Base-by-base conservation (phyloP, 2,329 filamentous ascomycete genomes). In the Beauveria sp. region DNA sequence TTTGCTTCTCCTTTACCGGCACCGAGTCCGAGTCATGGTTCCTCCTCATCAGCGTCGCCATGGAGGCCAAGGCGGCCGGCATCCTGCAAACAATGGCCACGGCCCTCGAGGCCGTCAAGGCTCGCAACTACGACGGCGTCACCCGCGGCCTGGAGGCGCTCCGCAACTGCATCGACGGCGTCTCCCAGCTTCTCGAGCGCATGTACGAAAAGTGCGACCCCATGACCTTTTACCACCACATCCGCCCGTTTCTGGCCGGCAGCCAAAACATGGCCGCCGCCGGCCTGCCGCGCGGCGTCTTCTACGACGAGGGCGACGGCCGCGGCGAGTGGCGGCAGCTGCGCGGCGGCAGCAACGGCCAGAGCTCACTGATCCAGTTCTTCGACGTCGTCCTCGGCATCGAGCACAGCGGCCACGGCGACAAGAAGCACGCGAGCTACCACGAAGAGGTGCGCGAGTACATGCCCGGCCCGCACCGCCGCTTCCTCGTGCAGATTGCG, bases 1-100 rank as follows among this genome's bases (percentile, higher is more conserved):
- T 87, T 0, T 80, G 92, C 10, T 83, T 89, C 69, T 96, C 92
- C 14, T 94, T 96, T 69, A 97, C 92, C 5, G 92, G 91, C 28
- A 94, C 91, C 8, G 76, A 88, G 55, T 92, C 96, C 66, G 93
- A 97, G 74, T 91, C 92, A 67, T 97, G 93, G 93, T 97, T 97
- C 75, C 92, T 92, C 67, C 80, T 94, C 43, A 82, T 97, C 63
- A 96, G 91, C 0, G 89, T 94, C 1, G 92, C 92, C 20, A 96
- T 97, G 71, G 93, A 97, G 75, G 89, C 91, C 40, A 83, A 86
- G 52, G 91, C 89, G 0, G 92, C 87, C 0, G 79, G 82, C 0
- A 84, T 91, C 40, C 86, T 97, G 62, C 88, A 90, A 0, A 73
- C 87, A 60, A 92, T 96, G 86, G 78, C 96, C 26, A 76, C 82